These are phyloP conservation scores for Aspergillus calidoustus DNA, from an alignment of 2,329 filamentous ascomycete genomes.

Conservation along the genomic window DNA sequence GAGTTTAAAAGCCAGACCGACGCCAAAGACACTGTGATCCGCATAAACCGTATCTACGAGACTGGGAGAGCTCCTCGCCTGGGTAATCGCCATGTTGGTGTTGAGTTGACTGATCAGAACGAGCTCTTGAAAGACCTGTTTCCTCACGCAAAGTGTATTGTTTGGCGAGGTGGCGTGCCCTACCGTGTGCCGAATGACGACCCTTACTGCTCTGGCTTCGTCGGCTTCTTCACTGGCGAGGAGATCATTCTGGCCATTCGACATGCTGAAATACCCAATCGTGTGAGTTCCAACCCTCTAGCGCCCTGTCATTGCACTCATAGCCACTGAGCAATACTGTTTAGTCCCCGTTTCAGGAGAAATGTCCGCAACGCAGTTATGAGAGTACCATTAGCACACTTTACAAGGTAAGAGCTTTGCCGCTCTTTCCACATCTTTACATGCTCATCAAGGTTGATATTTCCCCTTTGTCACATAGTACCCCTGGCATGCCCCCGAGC, in stretches of 20 bases:
- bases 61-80: slow-evolving; percentile 48
- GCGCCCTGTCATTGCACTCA: background rate
- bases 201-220: slow-evolving; percentile 54
- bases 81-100: slow-evolving; percentile 53
- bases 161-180: slow-evolving; percentile 48
- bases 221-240: slow-evolving; percentile 56
- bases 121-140: slow-evolving; percentile 57
- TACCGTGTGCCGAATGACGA: slow-evolving; percentile 42
- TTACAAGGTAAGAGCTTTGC: slow-evolving; percentile 48
- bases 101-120: slow-evolving; percentile 53
- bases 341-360: slow-evolving; percentile 55
- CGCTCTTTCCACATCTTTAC: background rate
- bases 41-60: slow-evolving; percentile 41
- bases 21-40: slow-evolving; percentile 44
- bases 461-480: slow-evolving; percentile 43
- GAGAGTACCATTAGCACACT: slow-evolving; percentile 58
- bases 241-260: slow-evolving; percentile 53
- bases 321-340: slow-evolving; percentile 4
- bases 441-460: background rate
- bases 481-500: slow-evolving; percentile 53
- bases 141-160: slow-evolving; percentile 55
- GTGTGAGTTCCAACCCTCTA: slow-evolving; percentile 44
- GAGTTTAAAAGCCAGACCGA: slow-evolving; percentile 48
- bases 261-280: slow-evolving; percentile 54
- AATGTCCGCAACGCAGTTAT: slow-evolving; percentile 58